Evolutionary conservation across 2,329 filamentous ascomycete genomes (phyloP).

Genomic region (Aspergillus sclerotialis): DNA sequence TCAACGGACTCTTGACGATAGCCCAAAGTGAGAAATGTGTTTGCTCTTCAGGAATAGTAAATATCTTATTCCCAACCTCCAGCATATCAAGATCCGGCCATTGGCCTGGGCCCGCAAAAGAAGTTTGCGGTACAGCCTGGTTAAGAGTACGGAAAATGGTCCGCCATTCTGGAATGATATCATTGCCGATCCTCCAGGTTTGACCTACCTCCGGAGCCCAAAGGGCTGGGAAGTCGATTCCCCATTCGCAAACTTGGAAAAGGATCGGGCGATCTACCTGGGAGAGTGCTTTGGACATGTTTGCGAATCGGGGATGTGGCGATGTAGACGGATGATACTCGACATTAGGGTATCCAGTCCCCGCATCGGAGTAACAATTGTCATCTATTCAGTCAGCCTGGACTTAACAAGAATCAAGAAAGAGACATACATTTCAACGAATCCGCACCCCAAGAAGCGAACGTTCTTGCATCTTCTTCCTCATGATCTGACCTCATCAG

Average conservation of each 20-base stretch:
- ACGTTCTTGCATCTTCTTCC: slow-evolving; percentile 34
- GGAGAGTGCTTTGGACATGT: slow-evolving; percentile 41
- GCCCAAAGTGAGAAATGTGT: slow-evolving; percentile 50
- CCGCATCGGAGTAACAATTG: slow-evolving; percentile 42
- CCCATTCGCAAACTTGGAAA: slow-evolving; percentile 51
- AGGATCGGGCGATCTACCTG: slow-evolving; percentile 36
- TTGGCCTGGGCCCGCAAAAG: slow-evolving; percentile 39
- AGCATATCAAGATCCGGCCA: slow-evolving; percentile 51
- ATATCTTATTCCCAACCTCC: slow-evolving; percentile 42
- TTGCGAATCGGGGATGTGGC: slow-evolving; percentile 38
- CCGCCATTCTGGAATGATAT: slow-evolving; percentile 47
- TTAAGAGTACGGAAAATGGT: slow-evolving; percentile 48
- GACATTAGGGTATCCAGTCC: slow-evolving; percentile 35
- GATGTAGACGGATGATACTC: slow-evolving; percentile 33
- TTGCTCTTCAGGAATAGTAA: slow-evolving; percentile 42
- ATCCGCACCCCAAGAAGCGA: slow-evolving; percentile 31
- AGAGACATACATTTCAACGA: slow-evolving; percentile 43
- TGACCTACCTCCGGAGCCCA: slow-evolving; percentile 45
- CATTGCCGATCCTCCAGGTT: slow-evolving; percentile 48
- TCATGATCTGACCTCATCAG: slow-evolving; percentile 27
- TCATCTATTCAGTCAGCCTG: slow-evolving; percentile 31
- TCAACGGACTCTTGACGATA: slow-evolving; percentile 46
- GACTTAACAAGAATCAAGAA: background rate
- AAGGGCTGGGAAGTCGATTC: slow-evolving; percentile 41
- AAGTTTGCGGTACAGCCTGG: slow-evolving; percentile 43